phyloP scores from a whole-genome alignment of 139 green algal species.

The Klebsormidium nitens region DNA sequence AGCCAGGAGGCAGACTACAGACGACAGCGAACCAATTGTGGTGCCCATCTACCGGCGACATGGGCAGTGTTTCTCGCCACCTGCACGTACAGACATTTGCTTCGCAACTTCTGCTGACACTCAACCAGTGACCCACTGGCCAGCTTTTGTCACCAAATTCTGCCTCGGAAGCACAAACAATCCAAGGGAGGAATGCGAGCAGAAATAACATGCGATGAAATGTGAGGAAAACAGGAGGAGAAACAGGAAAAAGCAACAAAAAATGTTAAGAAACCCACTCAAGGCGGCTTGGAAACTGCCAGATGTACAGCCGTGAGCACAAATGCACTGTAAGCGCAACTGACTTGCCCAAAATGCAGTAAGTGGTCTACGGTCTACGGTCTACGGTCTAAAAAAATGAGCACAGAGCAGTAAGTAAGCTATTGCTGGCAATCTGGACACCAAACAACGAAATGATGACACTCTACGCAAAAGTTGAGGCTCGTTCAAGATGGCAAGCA shows the following conservation, averaged over 20 bases:
- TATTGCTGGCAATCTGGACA: too few relatives aligned
- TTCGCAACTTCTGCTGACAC: neutral
- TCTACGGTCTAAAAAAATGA: too few relatives aligned
- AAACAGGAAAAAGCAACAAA: neutral
- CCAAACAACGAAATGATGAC: too few relatives aligned
- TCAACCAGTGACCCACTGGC: neutral
- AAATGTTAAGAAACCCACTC: too few relatives aligned
- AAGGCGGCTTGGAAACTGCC: too few relatives aligned
- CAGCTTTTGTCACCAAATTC: neutral
- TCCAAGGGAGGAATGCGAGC: neutral
- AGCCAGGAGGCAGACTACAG: slow-evolving; percentile 26
- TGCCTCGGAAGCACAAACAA: neutral
- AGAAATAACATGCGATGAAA: neutral
- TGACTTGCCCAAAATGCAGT: too few relatives aligned
- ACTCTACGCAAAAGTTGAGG: too few relatives aligned
- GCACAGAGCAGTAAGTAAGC: too few relatives aligned
- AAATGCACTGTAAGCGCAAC: too few relatives aligned
- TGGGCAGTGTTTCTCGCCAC: slow-evolving; percentile 34
- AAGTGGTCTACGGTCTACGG: too few relatives aligned
- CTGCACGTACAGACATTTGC: neutral
- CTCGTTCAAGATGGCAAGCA: too few relatives aligned
- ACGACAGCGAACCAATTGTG: slow-evolving; percentile 21
- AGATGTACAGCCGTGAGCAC: too few relatives aligned
- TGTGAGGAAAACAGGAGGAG: neutral
- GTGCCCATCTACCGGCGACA: slow-evolving; percentile 23